Evolutionary conservation across 257 asterid genomes (phyloP).

Genomic region (Penstemon newberryi): DNA sequence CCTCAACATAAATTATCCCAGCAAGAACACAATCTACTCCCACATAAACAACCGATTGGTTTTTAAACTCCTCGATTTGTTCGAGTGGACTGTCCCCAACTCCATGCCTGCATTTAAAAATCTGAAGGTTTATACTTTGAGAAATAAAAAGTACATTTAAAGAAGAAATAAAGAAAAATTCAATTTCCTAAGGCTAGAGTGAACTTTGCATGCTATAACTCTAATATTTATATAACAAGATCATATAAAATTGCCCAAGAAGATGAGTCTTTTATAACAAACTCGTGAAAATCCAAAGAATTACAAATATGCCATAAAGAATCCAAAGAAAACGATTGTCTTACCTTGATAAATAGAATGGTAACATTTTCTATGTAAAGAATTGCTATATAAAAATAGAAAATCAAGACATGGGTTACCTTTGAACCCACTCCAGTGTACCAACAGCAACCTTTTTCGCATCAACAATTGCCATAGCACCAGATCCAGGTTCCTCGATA

Average conservation of each 20-base stretch:
- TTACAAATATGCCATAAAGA: neutral
- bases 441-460: conserved; percentile 80
- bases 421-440: conserved; percentile 89
- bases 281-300: neutral
- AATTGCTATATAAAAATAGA: conserved; percentile 12
- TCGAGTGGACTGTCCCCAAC: conserved; percentile 55
- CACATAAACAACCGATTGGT: conserved; percentile 88
- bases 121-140: neutral
- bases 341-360: neutral
- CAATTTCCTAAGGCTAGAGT: neutral
- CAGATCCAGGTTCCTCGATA: conserved; percentile 97
- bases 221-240: conserved; percentile 6
- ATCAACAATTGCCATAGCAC: conserved; percentile 82
- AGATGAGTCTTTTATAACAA: neutral
- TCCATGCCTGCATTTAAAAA: conserved; percentile 65
- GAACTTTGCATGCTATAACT: conserved; percentile 18
- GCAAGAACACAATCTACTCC: conserved; percentile 86
- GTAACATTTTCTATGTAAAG: conserved; percentile 10
- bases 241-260: conserved; percentile 6
- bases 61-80: conserved; percentile 77
- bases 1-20: conserved; percentile 91
- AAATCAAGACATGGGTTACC: conserved; percentile 47
- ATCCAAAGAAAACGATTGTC: conserved; percentile 7
- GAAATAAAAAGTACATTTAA: neutral
- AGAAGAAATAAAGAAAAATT: neutral